A percentile compares a stretch with the other conserved stretches of the same genome.
Evolutionary conservation across 768 basidiomycete genomes (phyloP).

Genomic region (Leccinum rimulosum): DNA sequence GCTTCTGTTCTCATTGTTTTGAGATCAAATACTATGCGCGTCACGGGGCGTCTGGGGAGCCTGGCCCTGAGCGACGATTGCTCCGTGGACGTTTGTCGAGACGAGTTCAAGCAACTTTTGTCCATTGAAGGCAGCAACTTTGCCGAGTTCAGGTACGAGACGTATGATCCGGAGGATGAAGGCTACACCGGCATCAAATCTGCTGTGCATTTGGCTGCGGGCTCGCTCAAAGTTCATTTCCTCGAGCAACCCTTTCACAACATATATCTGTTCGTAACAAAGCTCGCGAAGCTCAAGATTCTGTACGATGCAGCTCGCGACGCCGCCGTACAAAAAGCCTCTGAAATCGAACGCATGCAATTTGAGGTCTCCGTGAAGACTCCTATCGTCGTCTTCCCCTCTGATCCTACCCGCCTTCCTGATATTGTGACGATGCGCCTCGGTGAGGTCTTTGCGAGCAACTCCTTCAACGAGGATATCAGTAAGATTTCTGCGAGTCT

Average conservation of each 20-base stretch:
- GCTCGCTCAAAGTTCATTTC: slow-evolving; percentile 86
- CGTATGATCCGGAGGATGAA: slow-evolving; percentile 72
- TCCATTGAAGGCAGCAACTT: slow-evolving; percentile 94
- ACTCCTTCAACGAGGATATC: slow-evolving; percentile 55
- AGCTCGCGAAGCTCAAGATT: slow-evolving; percentile 88
- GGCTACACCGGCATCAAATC: slow-evolving; percentile 80
- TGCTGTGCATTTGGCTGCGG: slow-evolving; percentile 76
- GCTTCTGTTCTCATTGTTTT: slow-evolving; percentile 82
- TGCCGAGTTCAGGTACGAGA: slow-evolving; percentile 92
- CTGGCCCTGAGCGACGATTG: slow-evolving; percentile 80
- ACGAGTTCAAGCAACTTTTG: slow-evolving; percentile 79
- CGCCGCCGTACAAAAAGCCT: slow-evolving; percentile 87
- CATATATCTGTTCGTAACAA: slow-evolving; percentile 77
- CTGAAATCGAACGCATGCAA: slow-evolving; percentile 93
- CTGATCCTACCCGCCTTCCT: slow-evolving; percentile 52
- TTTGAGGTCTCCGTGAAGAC: slow-evolving; percentile 89
- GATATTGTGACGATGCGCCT: slow-evolving; percentile 80
- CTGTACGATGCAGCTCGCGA: slow-evolving; percentile 93
- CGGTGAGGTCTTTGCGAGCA: slow-evolving; percentile 84
- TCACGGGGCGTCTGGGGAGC: slow-evolving; percentile 81
- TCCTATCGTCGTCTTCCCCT: slow-evolving; percentile 88
- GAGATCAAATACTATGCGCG: slow-evolving; percentile 65
- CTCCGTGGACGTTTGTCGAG: slow-evolving; percentile 43
- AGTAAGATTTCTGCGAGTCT: slow-evolving; percentile 75
- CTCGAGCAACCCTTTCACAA: slow-evolving; percentile 89